These are phyloP conservation scores for Inga leiocalycina DNA, from an alignment of 306 rosid species.

Conservation along the genomic window DNA sequence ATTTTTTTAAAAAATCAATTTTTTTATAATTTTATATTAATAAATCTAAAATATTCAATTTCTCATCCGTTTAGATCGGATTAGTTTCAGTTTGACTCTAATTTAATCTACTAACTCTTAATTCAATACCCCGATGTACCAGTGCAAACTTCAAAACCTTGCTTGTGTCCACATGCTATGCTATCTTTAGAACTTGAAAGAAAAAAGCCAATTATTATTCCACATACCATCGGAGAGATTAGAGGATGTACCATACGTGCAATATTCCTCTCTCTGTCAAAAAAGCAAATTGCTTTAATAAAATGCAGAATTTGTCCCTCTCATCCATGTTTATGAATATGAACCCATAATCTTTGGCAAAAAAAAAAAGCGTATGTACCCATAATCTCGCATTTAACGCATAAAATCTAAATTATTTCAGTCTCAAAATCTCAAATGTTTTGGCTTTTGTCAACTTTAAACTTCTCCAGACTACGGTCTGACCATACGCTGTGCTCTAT, in stretches of 20 bases:
- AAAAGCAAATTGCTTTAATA: neutral
- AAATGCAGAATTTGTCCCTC: neutral
- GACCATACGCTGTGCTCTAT: neutral
- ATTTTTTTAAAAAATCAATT: too few species aligned
- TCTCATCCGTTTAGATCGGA: too few species aligned
- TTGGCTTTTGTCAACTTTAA: neutral
- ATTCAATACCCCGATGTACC: too few species aligned
- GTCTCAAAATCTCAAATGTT: neutral
- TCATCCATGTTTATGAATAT: neutral
- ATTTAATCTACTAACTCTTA: accelerated
- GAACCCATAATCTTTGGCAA: too few species aligned
- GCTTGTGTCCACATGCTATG: neutral
- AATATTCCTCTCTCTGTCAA: neutral
- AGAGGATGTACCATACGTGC: neutral
- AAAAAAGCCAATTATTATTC: too few species aligned
- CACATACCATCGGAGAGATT: too few species aligned
- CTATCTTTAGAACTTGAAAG: too few species aligned
- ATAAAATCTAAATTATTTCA: neutral
- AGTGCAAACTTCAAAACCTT: too few species aligned
- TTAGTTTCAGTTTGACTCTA: too few species aligned
- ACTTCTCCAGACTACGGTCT: neutral
- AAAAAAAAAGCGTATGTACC: neutral
- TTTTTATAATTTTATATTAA: too few species aligned
- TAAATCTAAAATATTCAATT: too few species aligned
- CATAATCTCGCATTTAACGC: neutral